Base-by-base conservation (phyloP, 371 early-diverging fungal species). In the Mortierella polycephala region DNA sequence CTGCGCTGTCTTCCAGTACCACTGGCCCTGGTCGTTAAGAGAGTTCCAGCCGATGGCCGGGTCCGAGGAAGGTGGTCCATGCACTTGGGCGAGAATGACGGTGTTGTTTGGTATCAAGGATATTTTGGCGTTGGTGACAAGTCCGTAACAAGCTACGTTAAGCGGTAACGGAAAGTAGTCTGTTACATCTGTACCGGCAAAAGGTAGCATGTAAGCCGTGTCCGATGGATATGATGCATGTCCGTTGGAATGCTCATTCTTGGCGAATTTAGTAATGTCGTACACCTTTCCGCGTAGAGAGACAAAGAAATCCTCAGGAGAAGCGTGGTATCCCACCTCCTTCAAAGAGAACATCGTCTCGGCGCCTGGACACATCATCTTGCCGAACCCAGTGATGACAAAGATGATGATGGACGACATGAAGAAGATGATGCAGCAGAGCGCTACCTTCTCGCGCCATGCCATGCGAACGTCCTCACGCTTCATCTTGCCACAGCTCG, bases 361-460 rank as follows among this genome's bases (percentile, higher is more conserved):
- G 1, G 87, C 84, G 1, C 84, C 94, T 86, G 97, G 97, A 83
- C 99, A 99, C 16, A 99, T 86, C 56, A 95, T 70, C 67, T 90
- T 84, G 23, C 98, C 94, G n/a, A n/a, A n/a, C n/a, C n/a, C n/a
- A n/a, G n/a, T n/a, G 47, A 97, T 87, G 57, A 94, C 92, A 86
- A 97, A 96, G 45, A 98, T 87, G 55, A 96, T 89, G 67, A 91
- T 82, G 6, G 86, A 88, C 68, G 93, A 95, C 83, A 95, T 75
- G 41, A 95, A 77, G 44, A 93, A 82, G 64, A 99, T 96, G n/a
- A n/a, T n/a, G n/a, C 57, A 99, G 71, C 96, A 96, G 13, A 99
- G 87, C 1, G 97, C 92, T 6, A 98, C 89, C 84, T 98, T 97
- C 83, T 98, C 98, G 59, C 98, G 90, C 98, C 98, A 98, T 0